Evolutionary conservation across 2,329 filamentous ascomycete genomes (phyloP).

Genomic region (Colletotrichum scovillei): DNA sequence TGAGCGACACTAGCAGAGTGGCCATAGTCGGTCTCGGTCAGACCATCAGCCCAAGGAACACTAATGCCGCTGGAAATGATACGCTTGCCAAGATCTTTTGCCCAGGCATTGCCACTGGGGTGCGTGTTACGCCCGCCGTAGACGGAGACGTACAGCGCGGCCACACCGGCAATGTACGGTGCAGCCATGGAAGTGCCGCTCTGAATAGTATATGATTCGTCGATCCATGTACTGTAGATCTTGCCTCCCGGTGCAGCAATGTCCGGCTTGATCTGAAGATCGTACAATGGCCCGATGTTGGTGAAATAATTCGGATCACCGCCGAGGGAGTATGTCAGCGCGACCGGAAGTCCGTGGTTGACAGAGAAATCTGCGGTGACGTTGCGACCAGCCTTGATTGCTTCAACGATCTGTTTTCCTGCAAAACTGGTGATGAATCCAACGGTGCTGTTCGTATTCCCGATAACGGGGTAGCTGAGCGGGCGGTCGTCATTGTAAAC

Average conservation of each 20-base stretch:
- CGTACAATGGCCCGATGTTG: constrained; percentile 56
- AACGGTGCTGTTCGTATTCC: not conserved
- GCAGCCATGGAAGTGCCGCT: constrained; percentile 62
- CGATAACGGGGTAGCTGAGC: not conserved
- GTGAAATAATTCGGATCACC: constrained; percentile 45
- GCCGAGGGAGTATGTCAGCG: not conserved
- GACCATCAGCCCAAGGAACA: no score
- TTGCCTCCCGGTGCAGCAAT: constrained; percentile 55
- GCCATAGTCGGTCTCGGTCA: no score
- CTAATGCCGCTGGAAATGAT: constrained; percentile 47
- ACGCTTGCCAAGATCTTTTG: constrained; percentile 38
- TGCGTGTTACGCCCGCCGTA: constrained; percentile 46
- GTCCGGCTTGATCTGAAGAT: constrained; percentile 56
- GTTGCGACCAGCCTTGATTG: not conserved
- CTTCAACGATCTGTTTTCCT: not conserved
- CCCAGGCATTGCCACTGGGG: constrained; percentile 44
- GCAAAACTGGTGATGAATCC: not conserved
- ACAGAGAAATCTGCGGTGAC: not conserved
- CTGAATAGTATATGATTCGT: constrained; percentile 50
- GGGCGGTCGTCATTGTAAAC: not conserved
- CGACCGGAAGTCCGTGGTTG: no score
- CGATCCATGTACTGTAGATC: constrained; percentile 54
- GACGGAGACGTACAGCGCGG: constrained; percentile 48
- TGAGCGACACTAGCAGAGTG: constrained; percentile 46
- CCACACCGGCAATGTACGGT: constrained; percentile 57